Conservation (phyloP, 768 basidiomycete genomes). For the Mycena haematopus region DNA sequence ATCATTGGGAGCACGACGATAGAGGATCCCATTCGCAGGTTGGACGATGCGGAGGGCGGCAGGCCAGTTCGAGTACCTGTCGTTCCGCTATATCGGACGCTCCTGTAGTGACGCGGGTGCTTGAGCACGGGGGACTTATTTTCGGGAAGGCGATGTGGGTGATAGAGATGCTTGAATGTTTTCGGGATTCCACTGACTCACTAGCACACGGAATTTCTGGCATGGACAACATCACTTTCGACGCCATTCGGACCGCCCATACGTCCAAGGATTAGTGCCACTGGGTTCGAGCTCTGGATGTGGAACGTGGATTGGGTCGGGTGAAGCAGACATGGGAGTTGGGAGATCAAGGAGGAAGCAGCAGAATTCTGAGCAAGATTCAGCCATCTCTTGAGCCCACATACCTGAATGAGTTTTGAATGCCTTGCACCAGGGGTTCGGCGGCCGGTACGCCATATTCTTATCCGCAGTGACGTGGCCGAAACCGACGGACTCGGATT, state of each 20-base stretch:
- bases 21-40: conserved; percentile 34
- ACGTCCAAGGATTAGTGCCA: conserved; percentile 48
- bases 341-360: conserved; percentile 53
- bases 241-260: conserved; percentile 46
- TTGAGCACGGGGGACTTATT: conserved; percentile 48
- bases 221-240: conserved; percentile 44
- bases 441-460: no score
- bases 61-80: neutral
- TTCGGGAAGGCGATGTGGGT: conserved; percentile 48
- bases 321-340: conserved; percentile 50
- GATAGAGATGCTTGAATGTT: conserved; percentile 26
- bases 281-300: conserved; percentile 53
- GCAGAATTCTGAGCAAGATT: conserved; percentile 14
- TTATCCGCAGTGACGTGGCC: no score
- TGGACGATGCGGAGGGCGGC: neutral
- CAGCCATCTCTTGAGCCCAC: neutral
- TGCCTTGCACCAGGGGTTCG: no score
- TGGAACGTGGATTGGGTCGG: conserved; percentile 46
- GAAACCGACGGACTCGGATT: no score
- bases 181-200: neutral
- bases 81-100: conserved; percentile 44
- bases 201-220: conserved; percentile 35
- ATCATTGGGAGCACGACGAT: conserved; percentile 49
- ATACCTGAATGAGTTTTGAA: neutral
- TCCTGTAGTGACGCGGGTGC: conserved; percentile 49